Evolutionary conservation across 192 early-diverging fungal species (phyloP).

Genomic region (Linnemannia elongata): DNA sequence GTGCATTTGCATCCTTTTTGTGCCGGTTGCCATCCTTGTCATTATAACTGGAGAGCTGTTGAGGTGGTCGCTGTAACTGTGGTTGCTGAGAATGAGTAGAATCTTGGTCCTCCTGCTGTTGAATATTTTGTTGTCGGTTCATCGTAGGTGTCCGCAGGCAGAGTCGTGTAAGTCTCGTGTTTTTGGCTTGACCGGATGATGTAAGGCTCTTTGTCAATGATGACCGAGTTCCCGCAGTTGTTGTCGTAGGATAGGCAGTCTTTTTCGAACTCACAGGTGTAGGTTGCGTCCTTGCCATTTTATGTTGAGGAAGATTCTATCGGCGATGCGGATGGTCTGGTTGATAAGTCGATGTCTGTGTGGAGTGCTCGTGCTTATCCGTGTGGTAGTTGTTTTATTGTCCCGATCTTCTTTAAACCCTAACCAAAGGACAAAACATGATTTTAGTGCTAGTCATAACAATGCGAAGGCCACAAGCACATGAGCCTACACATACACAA

Average conservation of each 20-base stretch:
- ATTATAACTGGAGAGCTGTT: not conserved
- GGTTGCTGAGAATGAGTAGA: not conserved
- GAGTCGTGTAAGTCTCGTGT: not conserved
- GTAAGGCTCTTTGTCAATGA: not conserved
- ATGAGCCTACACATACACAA: not conserved
- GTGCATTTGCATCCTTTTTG: not conserved
- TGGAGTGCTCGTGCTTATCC: not conserved
- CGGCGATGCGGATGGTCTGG: not conserved
- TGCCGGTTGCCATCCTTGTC: not conserved
- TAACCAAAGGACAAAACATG: no score
- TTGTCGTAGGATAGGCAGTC: not conserved
- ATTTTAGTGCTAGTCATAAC: no score
- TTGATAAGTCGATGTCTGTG: not conserved
- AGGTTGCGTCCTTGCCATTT: no score
- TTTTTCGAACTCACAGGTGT: no score
- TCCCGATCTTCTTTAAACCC: no score
- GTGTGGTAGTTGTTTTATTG: no score
- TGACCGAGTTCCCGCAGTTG: not conserved
- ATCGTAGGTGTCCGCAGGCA: not conserved
- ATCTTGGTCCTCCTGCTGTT: not conserved
- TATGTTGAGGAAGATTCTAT: no score
- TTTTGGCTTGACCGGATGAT: no score
- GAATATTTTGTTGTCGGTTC: not conserved
- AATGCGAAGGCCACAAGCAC: not conserved
- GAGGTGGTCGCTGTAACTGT: not conserved